phyloP scores from a whole-genome alignment of 441 rosid genomes.

The Populus hybrid region DNA sequence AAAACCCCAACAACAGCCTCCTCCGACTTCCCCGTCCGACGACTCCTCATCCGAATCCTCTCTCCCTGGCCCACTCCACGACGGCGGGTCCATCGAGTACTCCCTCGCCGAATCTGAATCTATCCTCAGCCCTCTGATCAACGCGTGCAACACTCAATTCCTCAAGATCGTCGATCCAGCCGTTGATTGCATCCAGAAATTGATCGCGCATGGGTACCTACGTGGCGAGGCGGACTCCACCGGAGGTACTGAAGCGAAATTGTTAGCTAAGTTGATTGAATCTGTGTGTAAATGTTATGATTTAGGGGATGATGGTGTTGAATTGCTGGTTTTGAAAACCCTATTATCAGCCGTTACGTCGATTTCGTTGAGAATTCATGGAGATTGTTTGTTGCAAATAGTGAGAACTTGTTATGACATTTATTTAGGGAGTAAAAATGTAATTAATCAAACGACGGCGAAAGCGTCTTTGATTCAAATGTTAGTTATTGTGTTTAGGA shows the following conservation, averaged over 20 bases:
- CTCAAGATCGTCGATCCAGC: slow-evolving; percentile 93
- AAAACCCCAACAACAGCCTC: slow-evolving; percentile 32
- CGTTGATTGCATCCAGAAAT: slow-evolving; percentile 79
- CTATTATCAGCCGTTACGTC: too few species aligned
- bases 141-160: slow-evolving; percentile 66
- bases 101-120: slow-evolving; percentile 76
- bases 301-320: too few species aligned
- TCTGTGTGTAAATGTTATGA: too few species aligned
- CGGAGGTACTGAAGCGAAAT: slow-evolving; percentile 65
- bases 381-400: too few species aligned
- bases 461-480: too few species aligned
- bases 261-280: slow-evolving; percentile 53
- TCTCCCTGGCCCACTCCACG: slow-evolving; percentile 83
- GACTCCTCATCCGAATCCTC: slow-evolving; percentile 57
- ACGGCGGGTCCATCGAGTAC: slow-evolving; percentile 63
- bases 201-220: slow-evolving; percentile 83
- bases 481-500: too few species aligned
- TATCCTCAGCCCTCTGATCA: slow-evolving; percentile 79
- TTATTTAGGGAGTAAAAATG: too few species aligned
- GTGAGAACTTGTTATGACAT: too few species aligned
- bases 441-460: too few species aligned
- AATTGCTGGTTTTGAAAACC: too few species aligned
- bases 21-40: slow-evolving; percentile 23
- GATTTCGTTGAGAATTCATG: too few species aligned
- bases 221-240: slow-evolving; percentile 94